phyloP scores from a whole-genome alignment of 495 filamentous ascomycete genomes.

The Penicillium roqueforti region DNA sequence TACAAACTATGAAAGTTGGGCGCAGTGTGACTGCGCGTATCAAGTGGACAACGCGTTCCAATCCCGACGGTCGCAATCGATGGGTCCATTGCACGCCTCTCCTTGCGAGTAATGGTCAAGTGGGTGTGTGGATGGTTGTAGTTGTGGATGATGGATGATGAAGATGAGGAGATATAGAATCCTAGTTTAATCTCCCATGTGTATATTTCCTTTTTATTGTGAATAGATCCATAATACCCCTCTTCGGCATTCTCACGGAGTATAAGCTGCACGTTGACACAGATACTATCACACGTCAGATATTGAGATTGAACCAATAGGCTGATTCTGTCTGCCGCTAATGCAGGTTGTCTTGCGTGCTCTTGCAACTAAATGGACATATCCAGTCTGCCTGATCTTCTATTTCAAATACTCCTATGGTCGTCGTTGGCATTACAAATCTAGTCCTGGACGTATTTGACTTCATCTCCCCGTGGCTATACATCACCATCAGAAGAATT shows the following conservation, averaged over 20 bases:
- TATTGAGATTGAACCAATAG: not conserved
- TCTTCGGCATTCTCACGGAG: too few species aligned
- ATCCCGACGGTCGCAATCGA: constrained; percentile 43
- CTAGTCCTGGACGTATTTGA: not conserved
- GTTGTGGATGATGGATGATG: constrained; percentile 41
- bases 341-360: not conserved
- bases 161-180: too few species aligned
- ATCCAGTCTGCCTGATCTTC: not conserved
- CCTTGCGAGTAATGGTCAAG: constrained; percentile 49
- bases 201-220: not conserved
- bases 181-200: not conserved
- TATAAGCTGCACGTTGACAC: too few species aligned
- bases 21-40: constrained; percentile 62
- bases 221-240: not conserved
- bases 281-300: not conserved
- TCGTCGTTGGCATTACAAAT: not conserved
- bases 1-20: constrained; percentile 53
- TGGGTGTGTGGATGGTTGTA: constrained; percentile 62
- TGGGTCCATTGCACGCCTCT: constrained; percentile 62
- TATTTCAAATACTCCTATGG: not conserved
- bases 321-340: not conserved
- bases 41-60: constrained; percentile 49
- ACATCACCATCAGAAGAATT: not conserved
- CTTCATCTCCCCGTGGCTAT: not conserved
- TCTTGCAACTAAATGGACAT: not conserved